phyloP scores from a whole-genome alignment of 192 early-diverging fungal genomes.

The Dispira simplex region DNA sequence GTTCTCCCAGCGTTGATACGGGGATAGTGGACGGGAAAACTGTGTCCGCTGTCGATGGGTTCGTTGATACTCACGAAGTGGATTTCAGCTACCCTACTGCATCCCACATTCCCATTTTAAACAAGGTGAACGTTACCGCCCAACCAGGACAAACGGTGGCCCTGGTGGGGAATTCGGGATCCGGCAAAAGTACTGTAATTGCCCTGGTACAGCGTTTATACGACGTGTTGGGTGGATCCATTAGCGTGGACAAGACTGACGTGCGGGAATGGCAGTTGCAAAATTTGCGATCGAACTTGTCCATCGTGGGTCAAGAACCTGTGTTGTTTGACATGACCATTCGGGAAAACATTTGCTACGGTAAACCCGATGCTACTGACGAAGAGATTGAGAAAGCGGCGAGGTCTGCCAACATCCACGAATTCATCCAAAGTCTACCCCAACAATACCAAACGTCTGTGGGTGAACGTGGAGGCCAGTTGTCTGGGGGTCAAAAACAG shows the following conservation, averaged over 20 bases:
- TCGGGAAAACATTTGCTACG: constrained; percentile 41
- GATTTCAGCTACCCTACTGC: constrained; percentile 41
- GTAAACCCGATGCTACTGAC: constrained; percentile 28
- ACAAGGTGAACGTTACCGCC: constrained; percentile 33
- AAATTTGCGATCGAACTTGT: constrained; percentile 26
- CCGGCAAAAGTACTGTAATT: constrained; percentile 49
- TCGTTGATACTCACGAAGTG: constrained; percentile 18
- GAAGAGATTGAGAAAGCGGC: constrained; percentile 31
- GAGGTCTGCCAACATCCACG: constrained; percentile 37
- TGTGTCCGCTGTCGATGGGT: constrained; percentile 16
- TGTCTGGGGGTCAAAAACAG: constrained; percentile 90
- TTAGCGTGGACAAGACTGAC: constrained; percentile 24
- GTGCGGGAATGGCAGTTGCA: constrained; percentile 28
- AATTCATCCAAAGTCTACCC: constrained; percentile 73
- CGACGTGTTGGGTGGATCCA: constrained; percentile 24
- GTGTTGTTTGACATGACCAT: constrained; percentile 41
- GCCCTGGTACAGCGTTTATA: constrained; percentile 41
- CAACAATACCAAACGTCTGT: constrained; percentile 68
- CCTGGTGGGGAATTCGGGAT: constrained; percentile 60
- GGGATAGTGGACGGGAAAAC: constrained; percentile 16
- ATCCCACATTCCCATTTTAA: constrained; percentile 39
- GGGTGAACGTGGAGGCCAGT: constrained; percentile 58
- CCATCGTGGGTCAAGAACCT: constrained; percentile 43
- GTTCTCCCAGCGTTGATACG: constrained; percentile 28
- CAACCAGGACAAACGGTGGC: constrained; percentile 52